Conservation (phyloP, 2,329 filamentous ascomycete genomes). For the Fusarium tuaranense region DNA sequence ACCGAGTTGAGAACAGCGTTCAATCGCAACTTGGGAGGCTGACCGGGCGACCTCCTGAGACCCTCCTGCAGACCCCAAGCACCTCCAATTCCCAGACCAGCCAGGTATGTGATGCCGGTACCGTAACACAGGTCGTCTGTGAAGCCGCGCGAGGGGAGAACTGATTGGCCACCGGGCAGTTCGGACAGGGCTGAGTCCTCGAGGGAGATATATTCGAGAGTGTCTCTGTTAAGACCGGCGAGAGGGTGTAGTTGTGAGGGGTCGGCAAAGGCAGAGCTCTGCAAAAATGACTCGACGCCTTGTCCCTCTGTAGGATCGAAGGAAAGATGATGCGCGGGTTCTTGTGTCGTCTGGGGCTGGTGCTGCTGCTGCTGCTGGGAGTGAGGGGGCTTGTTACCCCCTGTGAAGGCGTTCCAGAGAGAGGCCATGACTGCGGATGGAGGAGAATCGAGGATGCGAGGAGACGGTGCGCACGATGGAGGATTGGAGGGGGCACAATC, state of each 20-base stretch:
- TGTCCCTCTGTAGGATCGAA: slow-evolving; percentile 81
- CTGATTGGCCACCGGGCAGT: slow-evolving; percentile 85
- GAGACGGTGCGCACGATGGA: slow-evolving; percentile 28
- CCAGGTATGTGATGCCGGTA: slow-evolving; percentile 91
- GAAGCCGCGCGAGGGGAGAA: slow-evolving; percentile 94
- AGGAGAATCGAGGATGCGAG: slow-evolving; percentile 23
- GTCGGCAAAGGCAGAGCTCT: slow-evolving; percentile 81
- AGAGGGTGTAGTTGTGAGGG: slow-evolving; percentile 91
- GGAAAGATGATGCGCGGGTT: slow-evolving; percentile 63
- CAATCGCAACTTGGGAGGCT: slow-evolving; percentile 89
- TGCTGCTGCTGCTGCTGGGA: slow-evolving; percentile 56
- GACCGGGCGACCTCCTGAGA: slow-evolving; percentile 78
- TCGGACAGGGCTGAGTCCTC: slow-evolving; percentile 92
- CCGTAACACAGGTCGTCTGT: slow-evolving; percentile 99
- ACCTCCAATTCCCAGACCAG: slow-evolving; percentile 87
- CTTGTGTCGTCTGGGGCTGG: slow-evolving; percentile 54
- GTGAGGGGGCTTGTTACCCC: slow-evolving; percentile 63
- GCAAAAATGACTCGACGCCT: slow-evolving; percentile 89
- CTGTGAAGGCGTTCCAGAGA: slow-evolving; percentile 72
- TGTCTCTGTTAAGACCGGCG: slow-evolving; percentile 91
- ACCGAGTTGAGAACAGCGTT: slow-evolving; percentile 97
- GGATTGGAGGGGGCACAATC: slow-evolving; percentile 22
- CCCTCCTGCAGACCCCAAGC: slow-evolving; percentile 94
- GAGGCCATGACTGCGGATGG: slow-evolving; percentile 61
- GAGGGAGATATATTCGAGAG: slow-evolving; percentile 92